phyloP scores from a whole-genome alignment of 225 moss, liverwort and hornwort genomes.

The Rhytidiadelphus loreus region DNA sequence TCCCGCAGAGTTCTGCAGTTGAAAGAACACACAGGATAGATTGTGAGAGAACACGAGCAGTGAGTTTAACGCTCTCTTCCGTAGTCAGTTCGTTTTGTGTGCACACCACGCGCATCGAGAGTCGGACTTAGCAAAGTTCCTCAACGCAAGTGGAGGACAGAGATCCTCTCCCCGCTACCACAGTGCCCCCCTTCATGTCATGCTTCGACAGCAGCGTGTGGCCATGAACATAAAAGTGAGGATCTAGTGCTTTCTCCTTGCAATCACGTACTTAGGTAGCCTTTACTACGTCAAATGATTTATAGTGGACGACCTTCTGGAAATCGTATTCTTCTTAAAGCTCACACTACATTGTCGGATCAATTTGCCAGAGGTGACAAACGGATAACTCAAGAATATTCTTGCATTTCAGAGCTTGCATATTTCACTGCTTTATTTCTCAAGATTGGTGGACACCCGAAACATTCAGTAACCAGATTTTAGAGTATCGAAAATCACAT shows the following conservation, averaged over 20 bases:
- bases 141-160: background rate
- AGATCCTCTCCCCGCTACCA: background rate
- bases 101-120: background rate
- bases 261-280: background rate
- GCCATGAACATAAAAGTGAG: background rate
- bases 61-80: background rate
- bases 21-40: background rate
- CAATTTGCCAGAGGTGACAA: background rate
- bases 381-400: background rate
- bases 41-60: background rate
- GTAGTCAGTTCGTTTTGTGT: background rate
- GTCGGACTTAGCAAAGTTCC: background rate
- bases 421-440: background rate
- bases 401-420: background rate
- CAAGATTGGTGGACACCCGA: background rate
- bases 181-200: background rate
- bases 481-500: background rate
- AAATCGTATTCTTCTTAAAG: background rate
- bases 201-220: no score
- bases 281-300: background rate
- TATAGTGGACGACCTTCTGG: background rate
- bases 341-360: background rate
- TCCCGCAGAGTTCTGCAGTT: constrained; percentile 10
- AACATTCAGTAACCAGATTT: background rate
- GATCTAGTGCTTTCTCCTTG: background rate